A percentile compares a stretch with the other conserved stretches of the same genome.
These are phyloP conservation scores for Trichosporon ovoides DNA, from an alignment of 1,284 basidiomycete species.

Conservation along the genomic window DNA sequence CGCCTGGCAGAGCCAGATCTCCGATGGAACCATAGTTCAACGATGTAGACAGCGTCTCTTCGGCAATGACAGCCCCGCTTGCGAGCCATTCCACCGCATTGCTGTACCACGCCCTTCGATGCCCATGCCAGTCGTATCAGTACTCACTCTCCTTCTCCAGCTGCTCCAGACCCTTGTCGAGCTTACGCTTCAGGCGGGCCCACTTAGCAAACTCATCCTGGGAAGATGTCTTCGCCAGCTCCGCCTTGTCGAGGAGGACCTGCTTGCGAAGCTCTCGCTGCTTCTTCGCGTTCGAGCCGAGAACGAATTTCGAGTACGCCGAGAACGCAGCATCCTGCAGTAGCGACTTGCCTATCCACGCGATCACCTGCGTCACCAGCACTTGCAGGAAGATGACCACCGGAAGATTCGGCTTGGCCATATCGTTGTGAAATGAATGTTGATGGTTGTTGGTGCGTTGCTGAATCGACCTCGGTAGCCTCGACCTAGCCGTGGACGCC, in stretches of 20 bases:
- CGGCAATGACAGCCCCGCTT: too few species aligned
- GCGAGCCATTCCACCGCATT: too few species aligned
- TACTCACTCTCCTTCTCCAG: slow-evolving; percentile 86
- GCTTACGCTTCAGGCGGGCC: slow-evolving; percentile 84
- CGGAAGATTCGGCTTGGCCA: slow-evolving; percentile 54
- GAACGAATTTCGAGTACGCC: slow-evolving; percentile 63
- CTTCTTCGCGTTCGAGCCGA: slow-evolving; percentile 54
- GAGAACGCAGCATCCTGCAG: slow-evolving; percentile 69
- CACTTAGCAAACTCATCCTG: slow-evolving; percentile 99
- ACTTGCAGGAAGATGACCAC: slow-evolving; percentile 74
- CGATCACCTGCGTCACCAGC: slow-evolving; percentile 70
- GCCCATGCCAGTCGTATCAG: neutral
- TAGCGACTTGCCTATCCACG: slow-evolving; percentile 80
- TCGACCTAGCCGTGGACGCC: neutral
- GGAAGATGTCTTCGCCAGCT: slow-evolving; percentile 81
- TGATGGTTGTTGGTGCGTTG: neutral
- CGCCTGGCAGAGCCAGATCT: too few species aligned
- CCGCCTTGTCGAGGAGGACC: slow-evolving; percentile 72
- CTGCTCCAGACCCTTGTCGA: slow-evolving; percentile 89
- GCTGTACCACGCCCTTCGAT: too few species aligned
- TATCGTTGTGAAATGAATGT: slow-evolving; percentile 7
- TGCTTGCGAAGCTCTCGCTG: slow-evolving; percentile 69
- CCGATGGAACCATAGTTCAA: too few species aligned
- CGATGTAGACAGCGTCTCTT: too few species aligned
- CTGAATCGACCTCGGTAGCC: neutral